Percentiles rank a stretch among this genome's conserved stretches.
These are phyloP conservation scores for Talinum fruticosum DNA, from an alignment of 148 eudicot genomes.

Conservation along the genomic window DNA sequence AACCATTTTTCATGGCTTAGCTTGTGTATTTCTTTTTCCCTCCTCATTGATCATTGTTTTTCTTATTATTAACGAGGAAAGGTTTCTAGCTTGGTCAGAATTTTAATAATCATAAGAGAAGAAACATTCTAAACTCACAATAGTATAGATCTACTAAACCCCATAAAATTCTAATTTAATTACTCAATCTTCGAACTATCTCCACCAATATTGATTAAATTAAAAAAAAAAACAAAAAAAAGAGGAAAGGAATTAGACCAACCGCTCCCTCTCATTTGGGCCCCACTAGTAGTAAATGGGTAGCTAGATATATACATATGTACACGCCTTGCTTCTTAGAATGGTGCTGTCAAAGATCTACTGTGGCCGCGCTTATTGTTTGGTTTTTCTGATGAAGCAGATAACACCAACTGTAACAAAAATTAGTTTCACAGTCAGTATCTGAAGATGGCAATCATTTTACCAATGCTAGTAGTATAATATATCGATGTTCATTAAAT, in stretches of 20 bases:
- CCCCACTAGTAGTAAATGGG: background rate
- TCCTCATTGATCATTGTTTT: too few relatives aligned
- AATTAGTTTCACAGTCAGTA: background rate
- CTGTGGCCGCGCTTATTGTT: slow-evolving; percentile 28
- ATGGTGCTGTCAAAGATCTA: slow-evolving; percentile 48
- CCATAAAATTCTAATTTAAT: background rate
- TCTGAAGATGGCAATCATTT: too few relatives aligned
- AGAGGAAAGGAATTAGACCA: background rate
- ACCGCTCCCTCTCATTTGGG: background rate
- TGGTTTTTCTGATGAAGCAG: slow-evolving; percentile 17
- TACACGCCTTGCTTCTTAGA: slow-evolving; percentile 18
- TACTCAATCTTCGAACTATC: background rate
- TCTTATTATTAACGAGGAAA: too few relatives aligned
- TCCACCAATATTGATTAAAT: background rate
- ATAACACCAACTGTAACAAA: slow-evolving; percentile 27
- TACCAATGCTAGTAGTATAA: too few relatives aligned
- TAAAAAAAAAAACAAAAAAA: too few relatives aligned
- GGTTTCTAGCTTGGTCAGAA: too few relatives aligned
- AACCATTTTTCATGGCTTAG: too few relatives aligned
- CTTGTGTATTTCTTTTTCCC: too few relatives aligned
- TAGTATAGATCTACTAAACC: too few relatives aligned
- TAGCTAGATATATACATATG: background rate
- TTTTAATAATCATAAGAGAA: too few relatives aligned
- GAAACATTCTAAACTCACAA: too few relatives aligned
- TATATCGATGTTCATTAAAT: too few relatives aligned